phyloP scores from a whole-genome alignment of 441 rosid species.

The Breynia disticha region DNA sequence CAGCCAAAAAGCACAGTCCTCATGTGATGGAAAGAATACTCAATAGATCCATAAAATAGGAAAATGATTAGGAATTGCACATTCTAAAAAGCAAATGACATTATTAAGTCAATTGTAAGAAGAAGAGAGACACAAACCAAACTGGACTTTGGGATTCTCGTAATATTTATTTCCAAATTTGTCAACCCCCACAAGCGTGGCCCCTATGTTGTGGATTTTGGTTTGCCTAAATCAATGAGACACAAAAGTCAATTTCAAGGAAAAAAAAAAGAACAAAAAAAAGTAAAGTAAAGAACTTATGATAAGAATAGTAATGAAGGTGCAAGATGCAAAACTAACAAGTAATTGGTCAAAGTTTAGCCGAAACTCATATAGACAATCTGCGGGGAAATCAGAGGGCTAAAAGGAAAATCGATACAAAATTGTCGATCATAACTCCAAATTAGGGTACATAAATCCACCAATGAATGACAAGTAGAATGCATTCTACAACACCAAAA shows the following conservation, averaged over 20 bases:
- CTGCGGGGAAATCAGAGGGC: background rate
- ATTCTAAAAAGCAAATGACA: background rate
- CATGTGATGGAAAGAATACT: too few relatives aligned
- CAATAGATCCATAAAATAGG: background rate
- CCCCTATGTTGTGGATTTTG: slow-evolving; percentile 85
- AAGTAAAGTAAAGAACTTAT: background rate
- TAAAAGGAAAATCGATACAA: background rate
- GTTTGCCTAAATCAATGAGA: slow-evolving; percentile 63
- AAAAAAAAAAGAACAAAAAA: background rate
- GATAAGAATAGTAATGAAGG: background rate
- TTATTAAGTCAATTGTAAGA: background rate
- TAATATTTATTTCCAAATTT: slow-evolving; percentile 90
- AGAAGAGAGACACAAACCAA: slow-evolving; percentile 40
- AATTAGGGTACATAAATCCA: background rate
- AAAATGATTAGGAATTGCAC: background rate
- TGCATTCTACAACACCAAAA: background rate
- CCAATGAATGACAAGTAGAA: background rate
- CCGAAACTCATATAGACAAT: background rate
- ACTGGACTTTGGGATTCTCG: slow-evolving; percentile 61
- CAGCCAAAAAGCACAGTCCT: too few relatives aligned
- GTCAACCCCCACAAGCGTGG: slow-evolving; percentile 77
- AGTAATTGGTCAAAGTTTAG: background rate
- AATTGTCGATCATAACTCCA: background rate
- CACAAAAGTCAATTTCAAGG: background rate
- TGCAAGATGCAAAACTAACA: background rate